Conservation (phyloP, 805 yeast genomes). For the Pichia rugopelliculosa region DNA sequence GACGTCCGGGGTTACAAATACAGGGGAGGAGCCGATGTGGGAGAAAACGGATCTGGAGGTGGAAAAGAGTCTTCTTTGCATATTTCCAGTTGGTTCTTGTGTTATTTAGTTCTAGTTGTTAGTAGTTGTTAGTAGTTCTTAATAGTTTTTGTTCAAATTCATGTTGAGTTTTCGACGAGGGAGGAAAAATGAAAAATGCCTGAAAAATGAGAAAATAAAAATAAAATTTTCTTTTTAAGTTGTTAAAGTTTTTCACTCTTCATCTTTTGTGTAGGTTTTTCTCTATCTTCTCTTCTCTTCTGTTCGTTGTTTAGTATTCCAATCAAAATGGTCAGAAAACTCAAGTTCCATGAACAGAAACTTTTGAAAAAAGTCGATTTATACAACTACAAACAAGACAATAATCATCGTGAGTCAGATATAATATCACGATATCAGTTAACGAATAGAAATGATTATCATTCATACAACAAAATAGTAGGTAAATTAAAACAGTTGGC, state of each 20-base stretch:
- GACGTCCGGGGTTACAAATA: conserved; percentile 59
- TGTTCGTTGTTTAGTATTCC: too few relatives aligned
- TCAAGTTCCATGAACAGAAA: conserved; percentile 93
- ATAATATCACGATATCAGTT: conserved; percentile 93
- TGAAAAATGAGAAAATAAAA: background rate
- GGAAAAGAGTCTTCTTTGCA: conserved; percentile 30
- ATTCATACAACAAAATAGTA: conserved; percentile 85
- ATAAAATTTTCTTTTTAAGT: background rate
- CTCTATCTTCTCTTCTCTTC: too few relatives aligned
- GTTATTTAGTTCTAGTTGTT: too few relatives aligned
- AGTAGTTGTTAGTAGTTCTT: too few relatives aligned
- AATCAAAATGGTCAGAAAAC: conserved; percentile 72
- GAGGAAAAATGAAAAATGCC: background rate
- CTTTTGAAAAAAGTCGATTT: conserved; percentile 92
- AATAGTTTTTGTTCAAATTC: background rate
- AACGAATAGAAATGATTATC: conserved; percentile 93
- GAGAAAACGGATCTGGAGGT: conserved; percentile 33
- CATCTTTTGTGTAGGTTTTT: background rate
- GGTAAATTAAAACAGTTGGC: conserved; percentile 88
- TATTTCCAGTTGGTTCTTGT: background rate
- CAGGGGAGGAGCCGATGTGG: conserved; percentile 77
- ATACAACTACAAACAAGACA: conserved; percentile 95
- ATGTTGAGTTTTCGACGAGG: background rate
- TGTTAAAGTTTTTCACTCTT: background rate
- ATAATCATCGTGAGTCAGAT: conserved; percentile 91